Evolutionary conservation across 2,329 filamentous ascomycete genomes (phyloP).

Genomic region (Sclerotinia borealis): DNA sequence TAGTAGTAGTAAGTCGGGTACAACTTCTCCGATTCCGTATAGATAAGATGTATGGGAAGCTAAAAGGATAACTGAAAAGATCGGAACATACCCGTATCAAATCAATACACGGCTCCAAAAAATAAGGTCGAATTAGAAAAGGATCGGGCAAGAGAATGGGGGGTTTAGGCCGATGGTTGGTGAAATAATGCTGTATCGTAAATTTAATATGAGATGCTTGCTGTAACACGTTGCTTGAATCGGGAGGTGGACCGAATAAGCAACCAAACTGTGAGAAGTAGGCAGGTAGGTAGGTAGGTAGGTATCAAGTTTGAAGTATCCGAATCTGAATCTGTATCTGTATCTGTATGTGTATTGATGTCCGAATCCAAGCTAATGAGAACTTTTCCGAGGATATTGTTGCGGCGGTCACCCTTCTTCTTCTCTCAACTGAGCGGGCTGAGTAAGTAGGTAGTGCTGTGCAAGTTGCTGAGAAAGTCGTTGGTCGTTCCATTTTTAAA

Average conservation of each 20-base stretch:
- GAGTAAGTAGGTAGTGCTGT: neutral
- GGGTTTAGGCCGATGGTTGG: neutral
- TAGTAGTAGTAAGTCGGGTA: neutral
- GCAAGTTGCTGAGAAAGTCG: neutral
- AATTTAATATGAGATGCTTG: constrained; percentile 7
- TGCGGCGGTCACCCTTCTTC: neutral
- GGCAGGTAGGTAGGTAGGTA: too few species aligned
- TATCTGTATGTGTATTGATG: too few species aligned
- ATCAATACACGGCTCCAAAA: constrained; percentile 3
- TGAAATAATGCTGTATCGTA: constrained; percentile 3
- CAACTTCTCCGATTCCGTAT: neutral
- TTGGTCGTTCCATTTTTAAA: neutral
- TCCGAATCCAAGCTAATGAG: too few species aligned
- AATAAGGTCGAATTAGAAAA: neutral
- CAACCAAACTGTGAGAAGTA: neutral
- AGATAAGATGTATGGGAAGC: neutral
- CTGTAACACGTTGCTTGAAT: constrained; percentile 7
- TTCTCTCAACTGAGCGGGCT: neutral
- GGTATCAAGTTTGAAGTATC: too few species aligned
- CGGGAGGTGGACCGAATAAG: neutral
- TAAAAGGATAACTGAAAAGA: neutral
- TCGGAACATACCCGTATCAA: constrained; percentile 2
- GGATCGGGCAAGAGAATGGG: neutral
- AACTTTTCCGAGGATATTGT: neutral
- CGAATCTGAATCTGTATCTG: too few species aligned